phyloP scores from a whole-genome alignment of 2,329 filamentous ascomycete species.

The Colletotrichum tropicale region DNA sequence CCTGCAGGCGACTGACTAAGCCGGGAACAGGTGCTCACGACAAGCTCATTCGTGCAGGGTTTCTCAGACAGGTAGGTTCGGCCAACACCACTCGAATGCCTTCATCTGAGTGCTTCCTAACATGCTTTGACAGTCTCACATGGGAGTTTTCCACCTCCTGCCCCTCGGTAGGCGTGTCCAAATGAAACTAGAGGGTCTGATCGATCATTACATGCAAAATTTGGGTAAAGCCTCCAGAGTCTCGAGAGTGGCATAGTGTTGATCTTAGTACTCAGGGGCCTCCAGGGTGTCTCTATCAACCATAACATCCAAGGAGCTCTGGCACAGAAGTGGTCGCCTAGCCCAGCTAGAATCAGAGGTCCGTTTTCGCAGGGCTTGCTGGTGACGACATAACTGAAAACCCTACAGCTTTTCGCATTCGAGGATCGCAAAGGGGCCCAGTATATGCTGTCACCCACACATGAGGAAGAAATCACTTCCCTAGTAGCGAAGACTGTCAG shows the following conservation, averaged over 20 bases:
- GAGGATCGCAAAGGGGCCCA: conserved; percentile 76
- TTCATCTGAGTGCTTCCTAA: not conserved
- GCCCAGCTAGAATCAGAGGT: conserved; percentile 76
- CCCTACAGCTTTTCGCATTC: conserved; percentile 74
- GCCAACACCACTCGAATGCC: not conserved
- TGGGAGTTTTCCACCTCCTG: conserved; percentile 90
- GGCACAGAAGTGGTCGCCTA: conserved; percentile 84
- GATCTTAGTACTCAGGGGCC: conserved; percentile 57
- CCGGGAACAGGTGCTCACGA: conserved; percentile 62
- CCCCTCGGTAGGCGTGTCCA: conserved; percentile 88
- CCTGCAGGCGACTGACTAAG: conserved; percentile 18
- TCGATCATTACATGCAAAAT: conserved; percentile 87
- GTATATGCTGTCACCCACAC: conserved; percentile 86
- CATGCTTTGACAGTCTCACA: conserved; percentile 67
- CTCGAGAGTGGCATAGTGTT: not conserved
- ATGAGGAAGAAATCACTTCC: conserved; percentile 93
- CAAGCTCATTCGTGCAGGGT: conserved; percentile 73
- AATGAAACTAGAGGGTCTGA: conserved; percentile 81
- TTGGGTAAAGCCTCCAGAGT: conserved; percentile 54
- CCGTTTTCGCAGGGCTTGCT: conserved; percentile 17
- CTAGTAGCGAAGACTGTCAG: conserved; percentile 75
- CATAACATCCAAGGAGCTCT: conserved; percentile 83
- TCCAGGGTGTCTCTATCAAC: conserved; percentile 84
- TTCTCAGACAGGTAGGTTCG: conserved; percentile 69
- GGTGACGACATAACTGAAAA: conserved; percentile 21